Conservation (phyloP, 495 filamentous ascomycete species). For the Annulohypoxylon nitens region DNA sequence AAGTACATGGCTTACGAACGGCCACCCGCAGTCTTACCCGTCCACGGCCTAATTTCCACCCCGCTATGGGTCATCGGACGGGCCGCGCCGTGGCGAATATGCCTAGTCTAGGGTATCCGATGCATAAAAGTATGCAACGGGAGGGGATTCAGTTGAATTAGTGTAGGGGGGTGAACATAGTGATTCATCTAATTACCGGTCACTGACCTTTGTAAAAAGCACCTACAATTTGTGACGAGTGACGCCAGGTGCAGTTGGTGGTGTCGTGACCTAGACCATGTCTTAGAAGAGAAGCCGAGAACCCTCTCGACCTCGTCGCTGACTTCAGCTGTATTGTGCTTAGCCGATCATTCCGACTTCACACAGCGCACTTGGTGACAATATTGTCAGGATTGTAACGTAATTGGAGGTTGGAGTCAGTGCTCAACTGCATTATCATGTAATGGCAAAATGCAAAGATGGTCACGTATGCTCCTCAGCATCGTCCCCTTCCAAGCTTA, state of each 20-base stretch:
- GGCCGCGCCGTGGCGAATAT: background rate
- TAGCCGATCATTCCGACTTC: background rate
- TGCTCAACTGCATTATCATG: slow-evolving; percentile 2
- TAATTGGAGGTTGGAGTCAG: background rate
- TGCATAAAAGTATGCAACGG: background rate
- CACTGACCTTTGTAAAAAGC: background rate
- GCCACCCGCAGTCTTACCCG: background rate
- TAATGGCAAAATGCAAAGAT: background rate
- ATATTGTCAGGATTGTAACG: background rate
- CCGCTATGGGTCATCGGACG: background rate
- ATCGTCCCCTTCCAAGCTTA: background rate
- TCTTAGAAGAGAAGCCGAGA: background rate
- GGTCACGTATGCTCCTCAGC: background rate
- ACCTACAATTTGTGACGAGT: background rate
- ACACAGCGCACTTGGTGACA: background rate
- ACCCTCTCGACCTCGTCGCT: background rate
- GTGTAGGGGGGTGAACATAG: background rate
- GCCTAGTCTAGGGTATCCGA: background rate
- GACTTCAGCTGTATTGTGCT: background rate
- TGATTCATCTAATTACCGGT: background rate
- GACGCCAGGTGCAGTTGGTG: background rate
- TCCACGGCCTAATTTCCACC: background rate
- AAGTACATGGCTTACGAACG: background rate
- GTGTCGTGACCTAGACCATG: background rate
- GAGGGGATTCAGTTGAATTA: background rate